phyloP scores from a whole-genome alignment of 306 rosid species.

The Clitoria ternatea region DNA sequence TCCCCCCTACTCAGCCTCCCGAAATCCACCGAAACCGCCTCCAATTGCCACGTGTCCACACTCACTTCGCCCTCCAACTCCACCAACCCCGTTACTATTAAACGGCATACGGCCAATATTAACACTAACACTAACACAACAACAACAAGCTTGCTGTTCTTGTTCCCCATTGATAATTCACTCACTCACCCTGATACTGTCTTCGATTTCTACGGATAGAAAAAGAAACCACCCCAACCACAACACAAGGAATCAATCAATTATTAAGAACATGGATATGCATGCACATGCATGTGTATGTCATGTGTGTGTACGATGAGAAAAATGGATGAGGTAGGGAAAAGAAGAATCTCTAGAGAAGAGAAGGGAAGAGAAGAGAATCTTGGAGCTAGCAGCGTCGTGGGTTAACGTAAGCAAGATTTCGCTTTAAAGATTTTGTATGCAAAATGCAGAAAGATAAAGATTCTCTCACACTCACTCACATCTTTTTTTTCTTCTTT shows the following conservation, averaged over 20 bases:
- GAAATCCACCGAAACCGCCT: conserved; percentile 63
- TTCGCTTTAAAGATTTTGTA: conserved; percentile 61
- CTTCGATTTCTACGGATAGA: too few species aligned
- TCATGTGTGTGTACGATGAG: background rate
- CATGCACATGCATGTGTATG: background rate
- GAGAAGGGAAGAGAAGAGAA: conserved; percentile 35
- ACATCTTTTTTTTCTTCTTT: too few species aligned
- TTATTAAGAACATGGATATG: too few species aligned
- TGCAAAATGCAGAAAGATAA: conserved; percentile 46
- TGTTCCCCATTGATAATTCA: too few species aligned
- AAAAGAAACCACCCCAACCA: background rate
- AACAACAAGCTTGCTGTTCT: conserved; percentile 50
- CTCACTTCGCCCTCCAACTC: conserved; percentile 60
- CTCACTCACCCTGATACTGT: too few species aligned
- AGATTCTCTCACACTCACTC: conserved; percentile 11
- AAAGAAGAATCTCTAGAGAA: conserved; percentile 4
- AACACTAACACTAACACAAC: too few species aligned
- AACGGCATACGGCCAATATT: conserved; percentile 52
- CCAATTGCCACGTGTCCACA: conserved; percentile 41
- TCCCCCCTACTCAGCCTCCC: conserved; percentile 47
- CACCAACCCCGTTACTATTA: conserved; percentile 61
- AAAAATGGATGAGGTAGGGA: background rate
- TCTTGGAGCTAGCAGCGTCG: conserved; percentile 47
- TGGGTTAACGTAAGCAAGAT: conserved; percentile 64
- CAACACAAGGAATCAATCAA: background rate